Conservation (phyloP, 208 protist genomes). For the Leishmania aethiopica region DNA sequence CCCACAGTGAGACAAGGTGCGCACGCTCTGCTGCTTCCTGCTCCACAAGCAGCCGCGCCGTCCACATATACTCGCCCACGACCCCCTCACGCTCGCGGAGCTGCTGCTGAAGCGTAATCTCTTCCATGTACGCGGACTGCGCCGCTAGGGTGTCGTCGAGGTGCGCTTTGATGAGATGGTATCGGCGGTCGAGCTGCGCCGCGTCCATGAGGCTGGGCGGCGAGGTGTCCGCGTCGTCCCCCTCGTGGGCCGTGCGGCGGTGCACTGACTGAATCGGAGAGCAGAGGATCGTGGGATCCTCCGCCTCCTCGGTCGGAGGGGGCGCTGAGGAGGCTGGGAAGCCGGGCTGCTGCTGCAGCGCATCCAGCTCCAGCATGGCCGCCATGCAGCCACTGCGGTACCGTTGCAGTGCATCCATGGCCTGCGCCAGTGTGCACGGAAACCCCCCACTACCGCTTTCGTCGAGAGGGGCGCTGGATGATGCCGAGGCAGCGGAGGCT, state of each 20-base stretch:
- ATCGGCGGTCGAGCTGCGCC: slow-evolving; percentile 13
- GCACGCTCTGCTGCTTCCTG: slow-evolving; percentile 26
- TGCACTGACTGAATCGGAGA: background rate
- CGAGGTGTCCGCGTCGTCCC: background rate
- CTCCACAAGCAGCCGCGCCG: slow-evolving; percentile 20
- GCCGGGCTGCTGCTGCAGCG: background rate
- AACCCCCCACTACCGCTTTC: background rate
- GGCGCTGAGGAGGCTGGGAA: background rate
- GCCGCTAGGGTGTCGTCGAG: slow-evolving; percentile 8
- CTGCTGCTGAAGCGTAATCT: slow-evolving; percentile 12
- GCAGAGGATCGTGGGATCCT: background rate
- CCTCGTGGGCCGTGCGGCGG: background rate
- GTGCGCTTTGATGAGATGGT: slow-evolving; percentile 3
- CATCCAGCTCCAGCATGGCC: slow-evolving; percentile 22
- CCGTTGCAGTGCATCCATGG: slow-evolving; percentile 23
- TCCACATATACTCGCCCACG: slow-evolving; percentile 25
- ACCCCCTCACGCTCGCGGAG: slow-evolving; percentile 23
- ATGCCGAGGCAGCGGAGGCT: background rate
- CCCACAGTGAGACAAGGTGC: slow-evolving; percentile 13
- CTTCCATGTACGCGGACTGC: slow-evolving; percentile 21
- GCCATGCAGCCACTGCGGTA: slow-evolving; percentile 32
- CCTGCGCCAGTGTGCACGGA: slow-evolving; percentile 7
- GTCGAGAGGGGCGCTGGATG: background rate
- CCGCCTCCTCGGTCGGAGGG: background rate
- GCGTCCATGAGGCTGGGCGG: slow-evolving; percentile 1